A percentile compares a stretch with the other conserved stretches of the same genome.
These are phyloP conservation scores for Boletellus sp. DNA, from an alignment of 768 basidiomycete genomes.

Conservation along the genomic window DNA sequence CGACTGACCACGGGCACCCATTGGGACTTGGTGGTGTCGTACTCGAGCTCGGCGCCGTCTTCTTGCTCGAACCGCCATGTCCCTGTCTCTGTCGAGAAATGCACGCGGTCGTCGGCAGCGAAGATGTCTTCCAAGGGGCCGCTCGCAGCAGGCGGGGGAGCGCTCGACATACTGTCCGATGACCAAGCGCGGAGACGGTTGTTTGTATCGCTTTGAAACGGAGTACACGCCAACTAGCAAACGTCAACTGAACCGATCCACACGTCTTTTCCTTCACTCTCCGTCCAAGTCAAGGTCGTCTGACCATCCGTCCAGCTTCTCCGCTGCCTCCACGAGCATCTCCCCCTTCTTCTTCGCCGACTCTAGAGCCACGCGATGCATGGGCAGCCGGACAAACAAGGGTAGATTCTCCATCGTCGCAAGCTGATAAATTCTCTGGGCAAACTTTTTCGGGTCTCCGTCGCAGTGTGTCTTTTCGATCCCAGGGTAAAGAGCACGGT, in stretches of 20 bases:
- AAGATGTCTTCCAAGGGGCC: constrained; percentile 61
- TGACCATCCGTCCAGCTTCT: constrained; percentile 20
- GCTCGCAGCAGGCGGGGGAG: constrained; percentile 45
- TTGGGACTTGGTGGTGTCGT: constrained; percentile 64
- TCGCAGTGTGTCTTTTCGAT: constrained; percentile 19
- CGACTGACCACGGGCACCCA: constrained; percentile 83
- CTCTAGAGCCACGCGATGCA: constrained; percentile 23
- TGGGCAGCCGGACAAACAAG: constrained; percentile 18
- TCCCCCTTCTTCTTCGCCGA: constrained; percentile 20
- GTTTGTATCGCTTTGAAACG: constrained; percentile 42
- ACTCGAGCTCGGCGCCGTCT: constrained; percentile 89
- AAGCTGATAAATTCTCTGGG: constrained; percentile 15
- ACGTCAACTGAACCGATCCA: neutral
- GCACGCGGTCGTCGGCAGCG: constrained; percentile 75
- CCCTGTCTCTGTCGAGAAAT: constrained; percentile 68
- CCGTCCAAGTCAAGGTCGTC: constrained; percentile 22
- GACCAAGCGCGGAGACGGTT: constrained; percentile 10
- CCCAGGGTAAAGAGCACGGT: constrained; percentile 15
- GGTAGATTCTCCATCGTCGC: constrained; percentile 15
- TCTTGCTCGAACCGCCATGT: constrained; percentile 91
- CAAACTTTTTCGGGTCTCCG: constrained; percentile 25
- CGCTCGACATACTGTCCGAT: constrained; percentile 20
- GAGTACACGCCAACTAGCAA: neutral
- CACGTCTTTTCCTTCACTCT: neutral
- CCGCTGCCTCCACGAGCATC: constrained; percentile 19